A percentile compares a stretch with the other conserved stretches of the same genome.
Conservation (phyloP, 345 rosid species). For the Gossypium rotundifolium region DNA sequence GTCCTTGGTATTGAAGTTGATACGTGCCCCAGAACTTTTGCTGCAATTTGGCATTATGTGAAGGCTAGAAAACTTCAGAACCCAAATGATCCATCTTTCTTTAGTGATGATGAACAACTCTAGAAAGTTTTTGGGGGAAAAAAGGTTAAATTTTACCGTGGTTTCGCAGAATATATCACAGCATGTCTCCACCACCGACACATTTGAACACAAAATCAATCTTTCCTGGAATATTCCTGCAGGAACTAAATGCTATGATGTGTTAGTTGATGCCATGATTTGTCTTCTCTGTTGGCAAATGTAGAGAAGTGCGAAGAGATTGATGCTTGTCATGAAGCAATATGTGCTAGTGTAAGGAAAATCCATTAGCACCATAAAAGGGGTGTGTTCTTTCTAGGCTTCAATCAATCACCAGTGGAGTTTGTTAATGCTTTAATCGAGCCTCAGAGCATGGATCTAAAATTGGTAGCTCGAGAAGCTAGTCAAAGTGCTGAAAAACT, state of each 20-base stretch:
- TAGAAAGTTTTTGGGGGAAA: slow-evolving; percentile 92
- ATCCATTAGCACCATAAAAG: slow-evolving; percentile 89
- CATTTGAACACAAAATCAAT: slow-evolving; percentile 86
- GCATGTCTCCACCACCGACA: slow-evolving; percentile 79
- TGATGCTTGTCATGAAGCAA: slow-evolving; percentile 89
- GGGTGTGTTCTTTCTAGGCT: slow-evolving; percentile 90
- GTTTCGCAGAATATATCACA: slow-evolving; percentile 84
- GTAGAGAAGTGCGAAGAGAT: slow-evolving; percentile 96
- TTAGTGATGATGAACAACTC: slow-evolving; percentile 77
- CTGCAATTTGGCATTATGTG: slow-evolving; percentile 97
- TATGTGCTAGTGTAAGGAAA: slow-evolving; percentile 81
- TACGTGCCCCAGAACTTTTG: slow-evolving; percentile 86
- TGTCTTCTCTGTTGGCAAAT: slow-evolving; percentile 69
- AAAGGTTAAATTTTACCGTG: slow-evolving; percentile 70
- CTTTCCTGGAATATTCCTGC: slow-evolving; percentile 76
- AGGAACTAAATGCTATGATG: slow-evolving; percentile 91
- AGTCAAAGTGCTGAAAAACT: slow-evolving; percentile 80
- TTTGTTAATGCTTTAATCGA: slow-evolving; percentile 85
- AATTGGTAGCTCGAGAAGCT: slow-evolving; percentile 79
- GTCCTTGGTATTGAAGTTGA: slow-evolving; percentile 96
- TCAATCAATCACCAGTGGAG: slow-evolving; percentile 95
- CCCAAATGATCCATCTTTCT: slow-evolving; percentile 76
- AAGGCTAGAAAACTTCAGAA: slow-evolving; percentile 92
- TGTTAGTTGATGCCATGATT: slow-evolving; percentile 85
- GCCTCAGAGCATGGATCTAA: slow-evolving; percentile 88